These are phyloP conservation scores for Aspergillus flavus DNA, from an alignment of 2,329 filamentous ascomycete genomes.

Conservation along the genomic window DNA sequence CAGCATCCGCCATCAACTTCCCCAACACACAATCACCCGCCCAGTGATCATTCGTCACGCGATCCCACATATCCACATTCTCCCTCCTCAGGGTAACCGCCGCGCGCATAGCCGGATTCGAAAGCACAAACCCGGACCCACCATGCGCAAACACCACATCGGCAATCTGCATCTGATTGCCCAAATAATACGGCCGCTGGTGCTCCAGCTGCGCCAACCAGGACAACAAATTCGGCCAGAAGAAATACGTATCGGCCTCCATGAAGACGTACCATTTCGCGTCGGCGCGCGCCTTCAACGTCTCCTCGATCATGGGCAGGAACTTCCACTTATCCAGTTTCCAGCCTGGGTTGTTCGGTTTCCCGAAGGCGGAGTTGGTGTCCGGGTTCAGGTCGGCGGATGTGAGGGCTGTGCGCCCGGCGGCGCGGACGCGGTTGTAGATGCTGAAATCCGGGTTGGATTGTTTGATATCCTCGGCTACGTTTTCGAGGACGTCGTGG, in stretches of 20 bases:
- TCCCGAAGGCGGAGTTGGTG: constrained; percentile 37
- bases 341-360: constrained; percentile 50
- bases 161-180: constrained; percentile 55
- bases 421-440: constrained; percentile 49
- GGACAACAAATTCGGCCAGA: constrained; percentile 54
- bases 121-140: constrained; percentile 55
- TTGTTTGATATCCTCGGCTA: constrained; percentile 40
- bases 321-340: constrained; percentile 61
- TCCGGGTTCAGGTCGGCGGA: constrained; percentile 29
- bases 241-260: constrained; percentile 59
- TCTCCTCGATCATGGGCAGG: constrained; percentile 55
- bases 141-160: constrained; percentile 54
- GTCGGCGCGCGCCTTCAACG: constrained; percentile 45
- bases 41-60: constrained; percentile 45
- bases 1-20: constrained; percentile 46
- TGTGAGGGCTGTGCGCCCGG: constrained; percentile 45
- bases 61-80: constrained; percentile 46
- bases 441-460: constrained; percentile 52
- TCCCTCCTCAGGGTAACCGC: constrained; percentile 39
- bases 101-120: constrained; percentile 47
- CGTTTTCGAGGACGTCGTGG: constrained; percentile 53
- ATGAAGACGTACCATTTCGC: constrained; percentile 62
- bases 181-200: constrained; percentile 52
- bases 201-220: constrained; percentile 55
- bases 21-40: constrained; percentile 53